Percentiles rank a stretch among this genome's conserved stretches.
Evolutionary conservation across 2,329 filamentous ascomycete genomes (phyloP).

Genomic region (Aspergillus sp.): DNA sequence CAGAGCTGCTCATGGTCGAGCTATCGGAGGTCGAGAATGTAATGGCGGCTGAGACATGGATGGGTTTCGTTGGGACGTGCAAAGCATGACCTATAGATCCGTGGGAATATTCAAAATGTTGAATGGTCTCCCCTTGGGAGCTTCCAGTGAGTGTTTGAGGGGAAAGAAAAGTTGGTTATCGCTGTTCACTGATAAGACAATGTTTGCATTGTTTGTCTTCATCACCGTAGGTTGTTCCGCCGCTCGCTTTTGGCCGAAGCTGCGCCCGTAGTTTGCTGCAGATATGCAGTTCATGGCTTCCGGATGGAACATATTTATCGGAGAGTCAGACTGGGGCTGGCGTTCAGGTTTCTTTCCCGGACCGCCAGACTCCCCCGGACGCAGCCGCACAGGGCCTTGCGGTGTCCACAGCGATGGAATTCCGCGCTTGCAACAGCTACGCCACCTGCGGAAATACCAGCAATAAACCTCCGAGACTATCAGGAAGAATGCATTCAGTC

Average conservation of each 20-base stretch:
- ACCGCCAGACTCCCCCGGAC: constrained; percentile 14
- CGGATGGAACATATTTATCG: constrained; percentile 33
- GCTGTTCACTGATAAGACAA: constrained; percentile 22
- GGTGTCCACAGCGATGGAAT: constrained; percentile 25
- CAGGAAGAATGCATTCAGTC: constrained; percentile 90
- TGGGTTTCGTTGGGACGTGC: constrained; percentile 14
- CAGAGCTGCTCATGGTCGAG: constrained; percentile 40
- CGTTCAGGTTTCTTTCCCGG: constrained; percentile 18
- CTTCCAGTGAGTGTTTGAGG: background rate
- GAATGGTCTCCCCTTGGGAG: background rate
- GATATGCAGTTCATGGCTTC: constrained; percentile 12
- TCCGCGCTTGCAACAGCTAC: constrained; percentile 20
- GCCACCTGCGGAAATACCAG: constrained; percentile 21
- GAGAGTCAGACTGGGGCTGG: constrained; percentile 22
- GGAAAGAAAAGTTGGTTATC: constrained; percentile 5
- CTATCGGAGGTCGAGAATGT: constrained; percentile 53
- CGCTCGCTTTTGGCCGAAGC: background rate
- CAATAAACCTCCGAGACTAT: constrained; percentile 72
- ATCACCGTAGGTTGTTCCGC: too few species aligned
- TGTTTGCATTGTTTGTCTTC: constrained; percentile 43
- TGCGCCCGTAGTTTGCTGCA: background rate
- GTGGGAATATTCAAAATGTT: background rate
- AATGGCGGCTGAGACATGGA: constrained; percentile 25
- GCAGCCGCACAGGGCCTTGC: constrained; percentile 27
- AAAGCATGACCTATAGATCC: constrained; percentile 25